A percentile compares a stretch with the other conserved stretches of the same genome.
Conservation (phyloP, 768 basidiomycete species). For the Cubamyces sp. region DNA sequence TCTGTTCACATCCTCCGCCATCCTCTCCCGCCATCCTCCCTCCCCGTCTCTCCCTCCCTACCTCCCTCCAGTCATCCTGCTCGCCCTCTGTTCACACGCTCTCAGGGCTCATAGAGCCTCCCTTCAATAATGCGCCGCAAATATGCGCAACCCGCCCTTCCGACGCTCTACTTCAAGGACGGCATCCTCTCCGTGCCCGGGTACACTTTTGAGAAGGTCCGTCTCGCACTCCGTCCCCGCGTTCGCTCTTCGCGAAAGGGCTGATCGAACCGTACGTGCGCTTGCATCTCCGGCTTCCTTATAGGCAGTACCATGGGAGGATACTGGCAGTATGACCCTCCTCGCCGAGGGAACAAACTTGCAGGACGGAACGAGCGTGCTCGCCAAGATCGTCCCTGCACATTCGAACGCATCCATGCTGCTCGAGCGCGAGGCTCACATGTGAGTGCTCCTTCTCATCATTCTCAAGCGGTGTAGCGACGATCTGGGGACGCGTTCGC, state of each 20-base stretch:
- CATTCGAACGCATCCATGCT: conserved; percentile 75
- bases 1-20: neutral
- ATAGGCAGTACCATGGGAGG: conserved; percentile 68
- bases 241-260: neutral
- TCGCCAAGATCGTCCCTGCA: conserved; percentile 75
- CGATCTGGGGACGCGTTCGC: neutral
- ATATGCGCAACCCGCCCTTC: conserved; percentile 58
- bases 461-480: neutral
- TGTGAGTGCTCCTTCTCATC: conserved; percentile 46
- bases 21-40: neutral
- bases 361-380: conserved; percentile 68
- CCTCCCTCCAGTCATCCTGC: neutral
- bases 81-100: neutral
- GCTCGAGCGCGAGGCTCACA: conserved; percentile 73
- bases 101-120: conserved; percentile 8
- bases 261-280: neutral
- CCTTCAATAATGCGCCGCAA: conserved; percentile 51
- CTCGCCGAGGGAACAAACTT: conserved; percentile 70
- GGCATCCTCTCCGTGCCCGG: conserved; percentile 66
- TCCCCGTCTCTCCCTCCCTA: neutral
- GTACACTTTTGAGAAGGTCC: conserved; percentile 71
- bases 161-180: conserved; percentile 60
- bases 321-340: conserved; percentile 72
- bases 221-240: conserved; percentile 20
- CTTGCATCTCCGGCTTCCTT: conserved; percentile 7